These are phyloP conservation scores for Cornus suecica DNA, from an alignment of 148 eudicot genomes.

Conservation along the genomic window DNA sequence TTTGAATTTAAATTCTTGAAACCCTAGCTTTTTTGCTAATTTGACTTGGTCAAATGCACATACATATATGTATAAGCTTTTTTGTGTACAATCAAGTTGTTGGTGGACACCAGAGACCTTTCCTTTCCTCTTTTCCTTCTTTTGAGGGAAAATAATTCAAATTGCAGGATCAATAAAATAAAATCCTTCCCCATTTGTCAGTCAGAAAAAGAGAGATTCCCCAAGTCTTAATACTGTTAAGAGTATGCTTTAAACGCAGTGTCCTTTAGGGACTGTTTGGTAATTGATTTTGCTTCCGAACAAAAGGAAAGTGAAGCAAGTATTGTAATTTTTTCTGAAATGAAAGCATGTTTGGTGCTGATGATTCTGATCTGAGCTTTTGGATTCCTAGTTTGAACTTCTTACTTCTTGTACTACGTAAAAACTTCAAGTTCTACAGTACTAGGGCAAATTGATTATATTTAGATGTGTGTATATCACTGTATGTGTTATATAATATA, in stretches of 20 bases:
- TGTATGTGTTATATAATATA: too few relatives aligned
- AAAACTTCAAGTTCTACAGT: not conserved
- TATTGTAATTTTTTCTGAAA: too few relatives aligned
- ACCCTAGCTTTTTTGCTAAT: not conserved
- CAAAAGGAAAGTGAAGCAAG: too few relatives aligned
- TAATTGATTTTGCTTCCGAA: too few relatives aligned
- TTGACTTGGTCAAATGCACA: constrained; percentile 4
- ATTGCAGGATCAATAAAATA: not conserved
- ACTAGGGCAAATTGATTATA: too few relatives aligned
- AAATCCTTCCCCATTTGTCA: not conserved
- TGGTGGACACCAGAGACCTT: not conserved
- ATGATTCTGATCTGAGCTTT: too few relatives aligned
- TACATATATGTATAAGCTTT: not conserved
- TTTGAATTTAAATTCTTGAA: not conserved
- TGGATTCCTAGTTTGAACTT: too few relatives aligned
- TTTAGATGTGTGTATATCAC: too few relatives aligned
- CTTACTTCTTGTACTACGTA: not conserved
- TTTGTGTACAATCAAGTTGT: not conserved
- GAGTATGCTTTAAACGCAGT: not conserved
- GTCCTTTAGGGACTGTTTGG: too few relatives aligned
- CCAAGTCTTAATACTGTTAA: not conserved
- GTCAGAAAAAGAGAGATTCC: not conserved
- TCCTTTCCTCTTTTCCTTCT: not conserved
- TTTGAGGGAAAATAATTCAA: not conserved
- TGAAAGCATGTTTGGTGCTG: too few relatives aligned